A percentile compares a stretch with the other conserved stretches of the same genome.
Evolutionary conservation across 2,329 filamentous ascomycete genomes (phyloP).

Genomic region (Tricladium varicosporioides): DNA sequence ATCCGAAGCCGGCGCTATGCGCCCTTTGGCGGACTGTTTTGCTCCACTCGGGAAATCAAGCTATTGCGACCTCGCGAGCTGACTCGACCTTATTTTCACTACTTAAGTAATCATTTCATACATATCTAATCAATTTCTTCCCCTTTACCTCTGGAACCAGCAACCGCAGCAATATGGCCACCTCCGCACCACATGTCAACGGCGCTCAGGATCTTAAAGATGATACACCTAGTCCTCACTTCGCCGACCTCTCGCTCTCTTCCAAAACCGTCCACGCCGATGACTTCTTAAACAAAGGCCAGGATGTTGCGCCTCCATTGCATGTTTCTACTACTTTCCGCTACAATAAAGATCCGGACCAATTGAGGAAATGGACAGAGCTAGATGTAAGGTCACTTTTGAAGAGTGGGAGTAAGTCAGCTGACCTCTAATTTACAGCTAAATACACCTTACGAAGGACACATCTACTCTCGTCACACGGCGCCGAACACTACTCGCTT

Average conservation of each 20-base stretch:
- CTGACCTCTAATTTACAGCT: slow-evolving; percentile 39
- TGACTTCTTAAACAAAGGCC: slow-evolving; percentile 68
- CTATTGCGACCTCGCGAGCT: too few species aligned
- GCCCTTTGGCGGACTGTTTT: too few species aligned
- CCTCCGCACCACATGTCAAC: slow-evolving; percentile 12
- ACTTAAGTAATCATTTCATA: too few species aligned
- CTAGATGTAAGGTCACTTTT: slow-evolving; percentile 48
- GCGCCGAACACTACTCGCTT: slow-evolving; percentile 81
- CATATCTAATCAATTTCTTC: not conserved
- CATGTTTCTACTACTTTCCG: slow-evolving; percentile 92
- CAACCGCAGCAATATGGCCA: slow-evolving; percentile 15
- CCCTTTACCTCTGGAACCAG: not conserved
- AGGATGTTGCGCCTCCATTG: slow-evolving; percentile 83
- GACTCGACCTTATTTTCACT: too few species aligned
- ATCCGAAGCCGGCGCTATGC: too few species aligned
- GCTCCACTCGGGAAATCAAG: too few species aligned
- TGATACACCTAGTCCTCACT: slow-evolving; percentile 11
- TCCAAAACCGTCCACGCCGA: slow-evolving; percentile 81
- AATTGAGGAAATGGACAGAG: slow-evolving; percentile 54
- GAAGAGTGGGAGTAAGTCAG: slow-evolving; percentile 19
- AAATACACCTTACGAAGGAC: slow-evolving; percentile 53
- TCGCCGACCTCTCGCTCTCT: slow-evolving; percentile 50
- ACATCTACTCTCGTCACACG: slow-evolving; percentile 81
- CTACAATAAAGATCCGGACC: slow-evolving; percentile 69
- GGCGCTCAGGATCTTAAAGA: slow-evolving; percentile 17